Evolutionary conservation across 1,284 basidiomycete genomes (phyloP).

Genomic region (Sporisorium exsertum): DNA sequence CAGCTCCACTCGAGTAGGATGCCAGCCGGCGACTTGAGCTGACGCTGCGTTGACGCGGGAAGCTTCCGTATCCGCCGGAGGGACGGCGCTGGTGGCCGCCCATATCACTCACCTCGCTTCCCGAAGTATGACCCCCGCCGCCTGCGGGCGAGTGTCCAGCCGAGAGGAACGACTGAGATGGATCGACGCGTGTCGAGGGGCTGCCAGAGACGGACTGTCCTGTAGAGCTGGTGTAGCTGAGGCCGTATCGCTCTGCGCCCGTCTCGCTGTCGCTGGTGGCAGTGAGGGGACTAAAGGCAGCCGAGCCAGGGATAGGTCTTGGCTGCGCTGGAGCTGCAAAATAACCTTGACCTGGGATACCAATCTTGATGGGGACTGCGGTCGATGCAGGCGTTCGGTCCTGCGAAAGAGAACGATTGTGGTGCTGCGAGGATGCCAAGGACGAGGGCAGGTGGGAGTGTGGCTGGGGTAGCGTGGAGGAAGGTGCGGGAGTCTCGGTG

Average conservation of each 20-base stretch:
- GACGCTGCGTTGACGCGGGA: slow-evolving; percentile 40
- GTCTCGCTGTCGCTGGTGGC: slow-evolving; percentile 56
- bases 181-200: slow-evolving; percentile 34
- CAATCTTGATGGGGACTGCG: slow-evolving; percentile 52
- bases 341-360: slow-evolving; percentile 47
- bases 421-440: slow-evolving; percentile 14
- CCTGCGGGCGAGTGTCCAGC: slow-evolving; percentile 45
- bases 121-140: slow-evolving; percentile 40
- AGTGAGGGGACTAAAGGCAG: slow-evolving; percentile 54
- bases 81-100: slow-evolving; percentile 41
- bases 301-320: slow-evolving; percentile 45
- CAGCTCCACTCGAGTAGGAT: slow-evolving; percentile 24
- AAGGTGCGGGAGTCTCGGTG: slow-evolving; percentile 36
- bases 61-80: slow-evolving; percentile 36
- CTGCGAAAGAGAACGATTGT: slow-evolving; percentile 35
- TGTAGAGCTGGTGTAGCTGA: slow-evolving; percentile 59
- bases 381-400: slow-evolving; percentile 20
- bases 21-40: slow-evolving; percentile 39
- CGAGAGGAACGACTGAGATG: slow-evolving; percentile 27
- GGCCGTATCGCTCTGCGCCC: slow-evolving; percentile 55
- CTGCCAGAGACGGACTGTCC: slow-evolving; percentile 54
- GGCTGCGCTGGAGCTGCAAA: slow-evolving; percentile 54
- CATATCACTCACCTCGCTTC: slow-evolving; percentile 46
- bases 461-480: slow-evolving; percentile 21
- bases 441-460: background rate